Evolutionary conservation across 2,329 filamentous ascomycete species (phyloP), one percentile per base, ranked within the genome.

Genomic region (Penicillium olsonii): DNA sequence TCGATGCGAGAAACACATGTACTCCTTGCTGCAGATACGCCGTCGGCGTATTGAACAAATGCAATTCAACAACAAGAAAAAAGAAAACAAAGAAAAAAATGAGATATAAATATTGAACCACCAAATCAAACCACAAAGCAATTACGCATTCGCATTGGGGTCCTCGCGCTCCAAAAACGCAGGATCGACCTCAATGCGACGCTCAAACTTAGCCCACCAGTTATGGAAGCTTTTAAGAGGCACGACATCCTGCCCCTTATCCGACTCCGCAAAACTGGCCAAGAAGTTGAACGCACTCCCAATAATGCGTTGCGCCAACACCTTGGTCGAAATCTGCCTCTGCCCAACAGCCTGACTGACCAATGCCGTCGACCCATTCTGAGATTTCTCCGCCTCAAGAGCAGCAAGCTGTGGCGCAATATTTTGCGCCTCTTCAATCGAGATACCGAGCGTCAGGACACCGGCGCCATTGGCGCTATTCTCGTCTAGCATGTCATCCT

Each of bases 191-290:
- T 92, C 87, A 33, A 99, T 82, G 66, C 85, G 87, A 53, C 84
- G 83, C 76, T 99, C 92, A 74, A 99, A 99, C 73, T 96, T 97
- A 53, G 79, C 82, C 94, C 95, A 99, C 94, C 95, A 99, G 50
- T 95, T 90, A 73, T 95, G 87, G 69, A 99, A 99, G 5, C 88
- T 90, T 73, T 89, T 94, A 56, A 99, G 73, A n/a, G 94, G 92
- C 19, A 99, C 89, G 11, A 95, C 87, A 68, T 97, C 92, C 38
- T 87, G 82, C 0, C 87, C 87, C 2, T 77, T 80, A 18, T 73
- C 77, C 48, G 81, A 80, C 31, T 84, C 83, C 52, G 87, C 89
- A 76, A 95, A 97, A 62, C 90, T 88, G 3, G 92, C 85, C 49
- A 99, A 77, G 69, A 96, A 97, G 72, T 99, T 96, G 72, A 97